phyloP scores from a whole-genome alignment of 495 filamentous ascomycete species.

The Physcia stellaris region DNA sequence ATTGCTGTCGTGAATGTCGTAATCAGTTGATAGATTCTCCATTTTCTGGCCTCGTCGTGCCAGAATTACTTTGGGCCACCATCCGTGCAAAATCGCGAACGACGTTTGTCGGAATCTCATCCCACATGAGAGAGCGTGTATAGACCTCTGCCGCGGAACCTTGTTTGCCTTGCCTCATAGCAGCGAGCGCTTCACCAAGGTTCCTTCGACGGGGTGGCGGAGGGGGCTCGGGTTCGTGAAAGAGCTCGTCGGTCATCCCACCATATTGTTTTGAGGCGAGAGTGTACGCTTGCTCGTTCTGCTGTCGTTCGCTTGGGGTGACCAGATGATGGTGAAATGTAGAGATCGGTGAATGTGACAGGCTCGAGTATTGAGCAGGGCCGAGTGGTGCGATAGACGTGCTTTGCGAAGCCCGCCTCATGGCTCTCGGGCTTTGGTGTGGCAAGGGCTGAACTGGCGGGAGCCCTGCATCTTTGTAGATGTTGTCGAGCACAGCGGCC shows the following conservation, averaged over 20 bases:
- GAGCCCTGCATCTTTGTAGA: conserved; percentile 68
- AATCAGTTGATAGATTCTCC: not conserved
- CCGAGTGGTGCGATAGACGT: conserved; percentile 36
- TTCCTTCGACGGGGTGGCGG: conserved; percentile 45
- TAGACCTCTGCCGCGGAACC: conserved; percentile 73
- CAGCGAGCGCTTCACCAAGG: conserved; percentile 71
- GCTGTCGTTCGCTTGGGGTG: conserved; percentile 68
- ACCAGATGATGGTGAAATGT: conserved; percentile 61
- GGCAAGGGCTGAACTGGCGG: conserved; percentile 16
- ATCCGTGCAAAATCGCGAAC: conserved; percentile 86
- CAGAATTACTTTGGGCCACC: conserved; percentile 40
- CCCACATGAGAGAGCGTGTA: conserved; percentile 86
- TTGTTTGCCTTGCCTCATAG: conserved; percentile 55
- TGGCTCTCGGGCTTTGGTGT: conserved; percentile 4
- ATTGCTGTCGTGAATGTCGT: not conserved
- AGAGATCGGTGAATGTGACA: conserved; percentile 53
- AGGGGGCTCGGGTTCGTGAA: conserved; percentile 28
- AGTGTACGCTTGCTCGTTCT: conserved; percentile 79
- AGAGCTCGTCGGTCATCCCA: conserved; percentile 49
- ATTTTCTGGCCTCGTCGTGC: not conserved
- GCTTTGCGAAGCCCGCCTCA: conserved; percentile 20
- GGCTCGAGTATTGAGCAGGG: conserved; percentile 32
- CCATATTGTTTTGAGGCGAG: conserved; percentile 84
- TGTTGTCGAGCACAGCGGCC: conserved; percentile 74
- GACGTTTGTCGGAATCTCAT: conserved; percentile 80